Percentiles rank a stretch among this genome's conserved stretches.
Conservation (phyloP, 2,329 filamentous ascomycete genomes). For the Macrophomina phaseolina region DNA sequence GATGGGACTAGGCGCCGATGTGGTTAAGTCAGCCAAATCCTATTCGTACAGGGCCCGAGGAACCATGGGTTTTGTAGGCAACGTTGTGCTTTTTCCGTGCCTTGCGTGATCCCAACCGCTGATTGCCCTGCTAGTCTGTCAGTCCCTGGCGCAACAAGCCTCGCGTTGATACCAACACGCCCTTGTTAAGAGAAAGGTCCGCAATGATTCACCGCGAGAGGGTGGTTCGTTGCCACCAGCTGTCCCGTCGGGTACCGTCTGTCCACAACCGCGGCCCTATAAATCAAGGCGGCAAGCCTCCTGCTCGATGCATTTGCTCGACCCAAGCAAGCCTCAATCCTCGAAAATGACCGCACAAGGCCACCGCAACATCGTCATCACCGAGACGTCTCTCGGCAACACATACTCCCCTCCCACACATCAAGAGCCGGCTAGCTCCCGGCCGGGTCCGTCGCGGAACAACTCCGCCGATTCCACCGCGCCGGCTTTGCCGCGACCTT, state of each 20-base stretch:
- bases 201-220: neutral
- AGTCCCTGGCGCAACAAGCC: neutral
- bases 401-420: neutral
- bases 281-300: neutral
- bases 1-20: neutral
- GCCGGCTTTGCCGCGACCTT: neutral
- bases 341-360: neutral
- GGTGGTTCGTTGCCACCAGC: constrained; percentile 5
- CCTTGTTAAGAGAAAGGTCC: neutral
- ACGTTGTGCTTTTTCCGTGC: neutral
- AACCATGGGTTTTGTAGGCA: neutral
- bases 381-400: neutral
- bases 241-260: neutral
- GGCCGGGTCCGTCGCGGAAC: neutral
- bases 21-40: neutral
- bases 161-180: neutral
- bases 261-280: neutral
- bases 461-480: neutral
- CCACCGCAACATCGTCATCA: neutral
- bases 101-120: constrained; percentile 3
- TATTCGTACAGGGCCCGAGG: neutral
- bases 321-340: neutral
- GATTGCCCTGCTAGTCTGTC: neutral
- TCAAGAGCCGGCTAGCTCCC: neutral
- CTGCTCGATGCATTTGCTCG: too few species aligned